Evolutionary conservation across 1,284 basidiomycete species (phyloP).

Genomic region (Moniliophthora roreri): DNA sequence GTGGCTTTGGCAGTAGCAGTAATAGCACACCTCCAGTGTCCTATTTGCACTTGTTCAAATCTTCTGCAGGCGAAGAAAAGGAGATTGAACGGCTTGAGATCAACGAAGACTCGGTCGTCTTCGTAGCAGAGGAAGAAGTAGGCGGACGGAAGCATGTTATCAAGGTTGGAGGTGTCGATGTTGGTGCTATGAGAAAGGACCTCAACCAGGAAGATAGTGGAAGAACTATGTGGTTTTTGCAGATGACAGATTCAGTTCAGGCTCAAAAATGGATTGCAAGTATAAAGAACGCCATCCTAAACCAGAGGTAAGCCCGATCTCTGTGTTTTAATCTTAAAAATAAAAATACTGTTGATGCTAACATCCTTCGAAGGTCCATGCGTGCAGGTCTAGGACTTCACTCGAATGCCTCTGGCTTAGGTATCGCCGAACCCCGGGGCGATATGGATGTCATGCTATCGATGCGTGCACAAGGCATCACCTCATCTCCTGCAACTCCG

Average conservation of each 20-base stretch:
- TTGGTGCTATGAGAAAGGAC: slow-evolving; percentile 48
- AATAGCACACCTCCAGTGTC: slow-evolving; percentile 37
- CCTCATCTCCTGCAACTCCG: slow-evolving; percentile 23
- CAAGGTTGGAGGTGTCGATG: slow-evolving; percentile 63
- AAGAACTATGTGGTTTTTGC: slow-evolving; percentile 66
- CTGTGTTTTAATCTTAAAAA: not conserved
- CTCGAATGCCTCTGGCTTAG: slow-evolving; percentile 32
- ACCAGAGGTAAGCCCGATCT: slow-evolving; percentile 53
- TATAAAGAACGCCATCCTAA: slow-evolving; percentile 70
- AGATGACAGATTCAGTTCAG: slow-evolving; percentile 57
- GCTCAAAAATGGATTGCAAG: slow-evolving; percentile 72
- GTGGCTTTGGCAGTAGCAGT: slow-evolving; percentile 30
- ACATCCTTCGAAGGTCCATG: slow-evolving; percentile 45
- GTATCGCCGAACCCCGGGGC: slow-evolving; percentile 59
- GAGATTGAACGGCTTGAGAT: slow-evolving; percentile 74
- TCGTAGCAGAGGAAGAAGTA: slow-evolving; percentile 68
- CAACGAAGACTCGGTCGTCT: slow-evolving; percentile 71
- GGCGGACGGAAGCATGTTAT: slow-evolving; percentile 63
- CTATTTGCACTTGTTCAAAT: slow-evolving; percentile 74
- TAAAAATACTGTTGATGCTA: slow-evolving; percentile 10
- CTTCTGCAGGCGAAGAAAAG: slow-evolving; percentile 50
- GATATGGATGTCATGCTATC: slow-evolving; percentile 80
- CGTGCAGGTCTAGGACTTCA: slow-evolving; percentile 62
- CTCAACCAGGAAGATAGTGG: slow-evolving; percentile 47
- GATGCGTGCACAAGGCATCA: slow-evolving; percentile 66